Evolutionary conservation across 164 flowering plant genomes (phyloP), one percentile per base, ranked within the genome.

Genomic region (Kingdonia uniflora): DNA sequence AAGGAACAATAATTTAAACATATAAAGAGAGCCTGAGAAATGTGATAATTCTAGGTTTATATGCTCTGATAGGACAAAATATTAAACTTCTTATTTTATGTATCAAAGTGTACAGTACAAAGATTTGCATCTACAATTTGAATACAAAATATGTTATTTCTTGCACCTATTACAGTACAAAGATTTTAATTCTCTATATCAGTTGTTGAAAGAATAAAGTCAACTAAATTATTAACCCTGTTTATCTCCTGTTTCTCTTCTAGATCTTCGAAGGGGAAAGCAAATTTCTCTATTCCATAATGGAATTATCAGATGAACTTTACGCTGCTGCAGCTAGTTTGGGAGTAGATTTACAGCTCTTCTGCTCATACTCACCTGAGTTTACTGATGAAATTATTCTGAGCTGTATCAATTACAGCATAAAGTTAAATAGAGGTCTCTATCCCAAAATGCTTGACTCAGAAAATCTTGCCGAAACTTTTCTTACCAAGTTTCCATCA

Each of bases 231-330:
- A 3, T 4, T 29, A 29, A 29, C 35, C 8, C 8, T 29, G 4
- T 29, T 29, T 29, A 3, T 29, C 8, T 41, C 15, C 11, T 41
- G 44, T 41, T 41, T 16, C 44, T 41, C n/a, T 41, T 41, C 44
- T 41, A 92, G 98, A 73, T 88, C 20, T 94, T 94, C 63, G 99
- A 94, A 73, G 97, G 97, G 46, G 95, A 84, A 44, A 49, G 58
- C 57, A 67, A 58, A 63, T 94, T 77, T 63, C 76, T 85, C 49
- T 59, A 74, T 46, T 63, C 77, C 24, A 67, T 86, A 49, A 84
- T 87, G 92, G 99, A 94, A 68, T 82, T 75, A 65, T 85, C 97
- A 58, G 91, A 84, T 76, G 95, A 68, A 65, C 83, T 94, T 3
- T 86, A 84, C 72, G 97, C 96, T 51, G 95, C 96, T 29, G 95